Conservation (phyloP, 2,329 filamentous ascomycete genomes). For the Herpotrichia juniperi region DNA sequence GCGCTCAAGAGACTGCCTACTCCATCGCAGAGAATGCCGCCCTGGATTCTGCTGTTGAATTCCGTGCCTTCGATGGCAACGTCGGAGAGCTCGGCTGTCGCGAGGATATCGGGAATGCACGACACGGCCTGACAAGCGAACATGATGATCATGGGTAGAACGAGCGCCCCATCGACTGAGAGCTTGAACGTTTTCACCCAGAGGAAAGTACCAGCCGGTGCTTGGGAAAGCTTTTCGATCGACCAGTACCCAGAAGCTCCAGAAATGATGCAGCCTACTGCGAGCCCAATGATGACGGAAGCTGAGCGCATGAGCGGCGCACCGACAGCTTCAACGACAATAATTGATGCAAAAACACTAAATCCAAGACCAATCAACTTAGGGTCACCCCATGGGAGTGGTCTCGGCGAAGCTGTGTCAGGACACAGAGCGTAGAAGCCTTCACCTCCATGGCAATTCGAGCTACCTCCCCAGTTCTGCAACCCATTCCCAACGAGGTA, state of each 20-base stretch:
- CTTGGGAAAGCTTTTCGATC: slow-evolving; percentile 19
- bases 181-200: slow-evolving; percentile 36
- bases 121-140: slow-evolving; percentile 34
- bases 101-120: slow-evolving; percentile 46
- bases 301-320: slow-evolving; percentile 36
- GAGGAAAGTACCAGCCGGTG: slow-evolving; percentile 30
- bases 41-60: slow-evolving; percentile 34
- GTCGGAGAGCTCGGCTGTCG: slow-evolving; percentile 31
- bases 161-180: slow-evolving; percentile 33
- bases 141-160: slow-evolving; percentile 36
- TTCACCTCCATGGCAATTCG: slow-evolving; percentile 31
- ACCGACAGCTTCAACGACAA: slow-evolving; percentile 32
- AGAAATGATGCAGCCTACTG: slow-evolving; percentile 34
- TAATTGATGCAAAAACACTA: slow-evolving; percentile 33
- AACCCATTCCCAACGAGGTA: slow-evolving; percentile 33
- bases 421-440: slow-evolving; percentile 35
- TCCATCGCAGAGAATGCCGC: slow-evolving; percentile 35
- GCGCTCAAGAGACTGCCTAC: slow-evolving; percentile 34
- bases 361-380: slow-evolving; percentile 36
- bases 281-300: slow-evolving; percentile 32
- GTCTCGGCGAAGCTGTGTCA: slow-evolving; percentile 22
- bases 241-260: slow-evolving; percentile 35
- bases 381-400: slow-evolving; percentile 40
- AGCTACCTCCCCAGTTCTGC: slow-evolving; percentile 37
- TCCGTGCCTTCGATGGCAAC: slow-evolving; percentile 34